Conservation (phyloP, 495 filamentous ascomycete genomes). For the Tetracladium setigerum region DNA sequence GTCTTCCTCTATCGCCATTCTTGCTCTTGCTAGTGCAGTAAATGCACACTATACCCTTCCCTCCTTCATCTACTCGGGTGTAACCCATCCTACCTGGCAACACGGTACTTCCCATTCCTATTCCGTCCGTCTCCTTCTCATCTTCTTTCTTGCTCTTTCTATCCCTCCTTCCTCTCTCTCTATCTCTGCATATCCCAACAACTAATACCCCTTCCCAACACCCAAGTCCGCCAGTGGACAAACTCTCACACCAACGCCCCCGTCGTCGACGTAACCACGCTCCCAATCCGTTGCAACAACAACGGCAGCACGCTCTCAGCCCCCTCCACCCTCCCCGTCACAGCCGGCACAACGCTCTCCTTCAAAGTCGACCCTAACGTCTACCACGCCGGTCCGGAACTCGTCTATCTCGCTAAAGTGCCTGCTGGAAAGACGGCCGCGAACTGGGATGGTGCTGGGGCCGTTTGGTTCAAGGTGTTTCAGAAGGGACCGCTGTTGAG, state of each 20-base stretch:
- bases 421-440: constrained; percentile 33
- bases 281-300: constrained; percentile 51
- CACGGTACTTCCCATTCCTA: too few relatives aligned
- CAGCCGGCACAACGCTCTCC: constrained; percentile 43
- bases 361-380: constrained; percentile 44
- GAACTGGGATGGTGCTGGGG: constrained; percentile 41
- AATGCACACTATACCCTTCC: too few relatives aligned
- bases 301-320: constrained; percentile 34
- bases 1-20: too few relatives aligned
- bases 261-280: constrained; percentile 38
- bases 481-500: constrained; percentile 32
- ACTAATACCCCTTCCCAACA: too few relatives aligned
- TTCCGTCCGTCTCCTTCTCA: too few relatives aligned
- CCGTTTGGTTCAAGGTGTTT: constrained; percentile 51
- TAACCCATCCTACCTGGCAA: too few relatives aligned
- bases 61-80: too few relatives aligned
- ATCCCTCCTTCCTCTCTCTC: too few relatives aligned
- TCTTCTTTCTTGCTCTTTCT: too few relatives aligned
- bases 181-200: too few relatives aligned
- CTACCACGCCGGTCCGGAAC: constrained; percentile 53
- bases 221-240: constrained; percentile 25
- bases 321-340: constrained; percentile 29
- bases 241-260: constrained; percentile 27
- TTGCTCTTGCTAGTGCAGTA: too few relatives aligned
- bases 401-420: constrained; percentile 49